Conservation (phyloP, 257 asterid genomes). For the Nicotiana otophora region DNA sequence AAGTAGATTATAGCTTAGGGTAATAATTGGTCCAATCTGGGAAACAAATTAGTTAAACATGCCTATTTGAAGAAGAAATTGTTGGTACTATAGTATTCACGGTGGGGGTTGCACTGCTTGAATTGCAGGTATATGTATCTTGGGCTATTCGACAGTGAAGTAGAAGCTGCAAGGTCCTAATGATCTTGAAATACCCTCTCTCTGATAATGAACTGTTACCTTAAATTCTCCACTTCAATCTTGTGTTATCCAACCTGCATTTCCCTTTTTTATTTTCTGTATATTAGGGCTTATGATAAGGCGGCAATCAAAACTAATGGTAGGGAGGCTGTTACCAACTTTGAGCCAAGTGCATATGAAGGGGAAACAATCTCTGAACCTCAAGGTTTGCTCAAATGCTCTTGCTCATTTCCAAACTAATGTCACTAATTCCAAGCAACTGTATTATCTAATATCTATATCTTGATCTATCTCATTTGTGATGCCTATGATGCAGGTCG, state of each 20-base stretch:
- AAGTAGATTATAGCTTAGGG: neutral
- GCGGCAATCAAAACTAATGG: conserved; percentile 73
- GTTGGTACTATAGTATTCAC: conserved; percentile 15
- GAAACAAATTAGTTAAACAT: neutral
- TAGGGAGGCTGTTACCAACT: conserved; percentile 75
- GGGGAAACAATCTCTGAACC: conserved; percentile 25
- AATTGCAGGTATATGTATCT: conserved; percentile 48
- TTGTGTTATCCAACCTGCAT: conserved; percentile 24
- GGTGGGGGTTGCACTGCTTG: conserved; percentile 28
- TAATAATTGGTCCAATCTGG: conserved; percentile 7
- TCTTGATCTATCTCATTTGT: neutral
- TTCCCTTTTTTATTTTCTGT: conserved; percentile 23
- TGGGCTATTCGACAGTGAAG: conserved; percentile 46
- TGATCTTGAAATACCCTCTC: conserved; percentile 23
- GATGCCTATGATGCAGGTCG: conserved; percentile 27
- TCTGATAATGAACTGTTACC: conserved; percentile 23
- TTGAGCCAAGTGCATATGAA: conserved; percentile 51
- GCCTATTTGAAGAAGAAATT: conserved; percentile 11
- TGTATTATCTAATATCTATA: neutral
- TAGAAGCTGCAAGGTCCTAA: conserved; percentile 52
- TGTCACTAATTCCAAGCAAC: neutral
- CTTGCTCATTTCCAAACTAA: neutral
- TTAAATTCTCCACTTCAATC: conserved; percentile 23
- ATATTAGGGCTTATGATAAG: conserved; percentile 71
- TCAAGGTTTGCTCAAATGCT: conserved; percentile 25